Conservation (phyloP, 352 stramenopile species). For the Globisporangium radiosum region DNA sequence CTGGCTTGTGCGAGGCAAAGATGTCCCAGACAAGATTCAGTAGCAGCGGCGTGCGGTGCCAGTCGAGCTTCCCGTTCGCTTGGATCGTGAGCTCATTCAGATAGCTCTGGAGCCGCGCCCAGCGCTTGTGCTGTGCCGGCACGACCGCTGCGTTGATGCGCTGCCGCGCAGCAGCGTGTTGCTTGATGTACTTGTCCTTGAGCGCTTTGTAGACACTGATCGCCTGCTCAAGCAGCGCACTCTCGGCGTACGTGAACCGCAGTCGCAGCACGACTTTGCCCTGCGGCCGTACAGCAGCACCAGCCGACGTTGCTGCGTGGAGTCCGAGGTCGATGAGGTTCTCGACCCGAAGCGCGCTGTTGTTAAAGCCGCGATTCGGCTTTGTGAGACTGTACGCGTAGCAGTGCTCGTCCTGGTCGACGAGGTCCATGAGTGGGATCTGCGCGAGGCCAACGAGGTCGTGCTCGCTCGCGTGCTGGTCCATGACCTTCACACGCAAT, state of each 20-base stretch:
- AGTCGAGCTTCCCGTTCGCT: constrained; percentile 45
- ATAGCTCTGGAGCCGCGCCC: constrained; percentile 50
- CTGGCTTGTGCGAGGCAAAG: constrained; percentile 34
- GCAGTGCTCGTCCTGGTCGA: constrained; percentile 52
- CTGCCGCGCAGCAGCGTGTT: constrained; percentile 44
- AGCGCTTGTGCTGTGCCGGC: constrained; percentile 48
- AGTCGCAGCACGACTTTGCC: constrained; percentile 43
- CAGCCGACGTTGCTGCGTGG: neutral
- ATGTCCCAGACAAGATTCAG: constrained; percentile 71
- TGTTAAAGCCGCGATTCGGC: constrained; percentile 9
- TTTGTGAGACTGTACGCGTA: constrained; percentile 52
- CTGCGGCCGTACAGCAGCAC: constrained; percentile 4
- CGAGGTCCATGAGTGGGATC: constrained; percentile 60
- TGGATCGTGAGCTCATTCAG: constrained; percentile 48
- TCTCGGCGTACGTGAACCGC: constrained; percentile 48
- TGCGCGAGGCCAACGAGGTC: constrained; percentile 46
- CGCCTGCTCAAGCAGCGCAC: constrained; percentile 55
- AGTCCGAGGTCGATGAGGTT: constrained; percentile 4
- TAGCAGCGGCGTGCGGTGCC: constrained; percentile 52
- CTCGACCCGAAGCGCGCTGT: constrained; percentile 5
- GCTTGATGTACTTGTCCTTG: constrained; percentile 53
- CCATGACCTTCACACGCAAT: constrained; percentile 51
- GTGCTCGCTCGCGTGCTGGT: constrained; percentile 41
- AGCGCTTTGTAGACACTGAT: constrained; percentile 55
- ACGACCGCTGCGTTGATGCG: constrained; percentile 61